Evolutionary conservation across 805 yeast genomes (phyloP), one percentile per base, ranked within the genome.

Genomic region (Ogataea thermomethanolica): DNA sequence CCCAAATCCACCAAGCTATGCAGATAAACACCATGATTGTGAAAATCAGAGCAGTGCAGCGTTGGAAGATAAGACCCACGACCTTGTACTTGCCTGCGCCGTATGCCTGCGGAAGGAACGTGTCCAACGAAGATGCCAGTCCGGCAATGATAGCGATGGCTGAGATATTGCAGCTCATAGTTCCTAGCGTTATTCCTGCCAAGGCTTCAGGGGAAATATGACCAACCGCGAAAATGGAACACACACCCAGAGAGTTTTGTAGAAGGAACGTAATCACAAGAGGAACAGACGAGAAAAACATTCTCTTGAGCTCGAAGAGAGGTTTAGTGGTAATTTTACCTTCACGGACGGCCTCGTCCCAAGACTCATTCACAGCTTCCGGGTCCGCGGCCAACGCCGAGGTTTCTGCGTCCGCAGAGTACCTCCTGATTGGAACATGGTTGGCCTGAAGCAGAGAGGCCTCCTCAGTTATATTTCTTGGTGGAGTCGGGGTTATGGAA

Each of bases 61-160:
- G 67, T 51, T 81, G 73, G 49, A 81, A 76, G 42, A 83, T 77
- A 14, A 82, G 61, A 0, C 93, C 93, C 14, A 84, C 91, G 43
- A 73, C 53, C 48, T 73, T 74, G 55, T 67, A 74, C 49, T 82
- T 83, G 37, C 73, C 71, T 22, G 86, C 75, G 14, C 93, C 91
- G 54, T 69, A 83, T 1, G 90, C 83, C 59, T 84, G 91, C 2
- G 90, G 84, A 57, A 90, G 78, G 25, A 84, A 68, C 0, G 91
- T 84, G 53, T 84, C 91, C 39, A 84, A 68, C 42, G 88, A 78
- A 0, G 93, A 83, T n/a, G 88, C 78, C 2, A 83, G 72, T 9
- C 91, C 93, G 50, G 83, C 84, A 49, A 84, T 79, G 8, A 83
- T 72, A 26, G 88, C 84, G 45, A 82, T 75, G 1, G 87, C 90